These are phyloP conservation scores for Hibiscus syriacus DNA, from an alignment of 345 rosid genomes.

Conservation along the genomic window DNA sequence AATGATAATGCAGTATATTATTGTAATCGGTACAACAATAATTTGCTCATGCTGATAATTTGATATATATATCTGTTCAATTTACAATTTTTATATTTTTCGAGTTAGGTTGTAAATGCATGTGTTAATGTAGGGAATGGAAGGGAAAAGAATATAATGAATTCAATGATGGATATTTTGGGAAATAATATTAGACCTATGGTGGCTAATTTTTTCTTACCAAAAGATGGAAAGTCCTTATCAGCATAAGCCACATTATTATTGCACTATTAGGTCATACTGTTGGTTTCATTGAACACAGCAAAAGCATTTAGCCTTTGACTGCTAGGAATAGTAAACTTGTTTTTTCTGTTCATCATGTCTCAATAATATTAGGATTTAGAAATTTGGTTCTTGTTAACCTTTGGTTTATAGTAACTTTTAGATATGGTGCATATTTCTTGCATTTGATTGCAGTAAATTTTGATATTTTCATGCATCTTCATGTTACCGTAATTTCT, in stretches of 20 bases:
- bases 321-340: neutral
- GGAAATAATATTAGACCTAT: too few species aligned
- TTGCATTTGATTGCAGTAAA: neutral
- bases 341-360: neutral
- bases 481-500: neutral
- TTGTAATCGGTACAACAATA: slow-evolving; percentile 66
- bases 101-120: too few species aligned
- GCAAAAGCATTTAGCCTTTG: slow-evolving; percentile 4
- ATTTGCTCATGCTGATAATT: neutral
- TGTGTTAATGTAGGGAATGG: too few species aligned
- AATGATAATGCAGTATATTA: slow-evolving; percentile 71
- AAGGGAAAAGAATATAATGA: too few species aligned
- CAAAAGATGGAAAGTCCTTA: neutral
- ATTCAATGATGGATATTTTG: too few species aligned
- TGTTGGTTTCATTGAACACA: neutral
- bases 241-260: neutral
- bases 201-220: neutral
- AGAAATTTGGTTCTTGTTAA: neutral
- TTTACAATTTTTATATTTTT: neutral
- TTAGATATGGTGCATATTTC: neutral
- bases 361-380: neutral
- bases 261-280: neutral
- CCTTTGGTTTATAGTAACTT: neutral
- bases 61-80: neutral
- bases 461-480: slow-evolving; percentile 4